phyloP scores from a whole-genome alignment of 352 stramenopile genomes.

The Pythium phragmiticola region DNA sequence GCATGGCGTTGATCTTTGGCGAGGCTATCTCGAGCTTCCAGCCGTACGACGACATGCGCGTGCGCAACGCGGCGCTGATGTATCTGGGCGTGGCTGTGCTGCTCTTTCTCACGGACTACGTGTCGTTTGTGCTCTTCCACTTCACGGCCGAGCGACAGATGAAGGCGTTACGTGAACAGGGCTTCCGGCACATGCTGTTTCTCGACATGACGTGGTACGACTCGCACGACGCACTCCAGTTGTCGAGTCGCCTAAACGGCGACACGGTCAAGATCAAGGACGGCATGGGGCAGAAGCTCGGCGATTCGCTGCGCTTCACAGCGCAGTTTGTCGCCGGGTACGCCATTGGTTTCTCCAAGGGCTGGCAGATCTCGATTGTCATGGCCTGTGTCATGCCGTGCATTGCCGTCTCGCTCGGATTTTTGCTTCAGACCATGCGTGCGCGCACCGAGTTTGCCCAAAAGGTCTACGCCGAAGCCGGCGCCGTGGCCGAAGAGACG shows the following conservation, averaged over 20 bases:
- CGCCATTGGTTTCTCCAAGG: conserved; percentile 34
- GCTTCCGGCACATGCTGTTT: conserved; percentile 24
- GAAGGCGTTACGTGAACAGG: conserved; percentile 24
- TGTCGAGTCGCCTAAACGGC: conserved; percentile 24
- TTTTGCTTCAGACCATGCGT: conserved; percentile 33
- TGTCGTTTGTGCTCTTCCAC: conserved; percentile 29
- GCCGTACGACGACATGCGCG: conserved; percentile 23
- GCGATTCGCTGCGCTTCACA: conserved; percentile 32
- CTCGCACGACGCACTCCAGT: conserved; percentile 21
- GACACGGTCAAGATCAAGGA: conserved; percentile 37
- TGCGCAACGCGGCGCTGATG: conserved; percentile 19
- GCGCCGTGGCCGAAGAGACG: conserved; percentile 39
- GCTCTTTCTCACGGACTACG: conserved; percentile 36
- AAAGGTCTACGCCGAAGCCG: conserved; percentile 34
- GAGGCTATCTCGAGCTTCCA: conserved; percentile 34
- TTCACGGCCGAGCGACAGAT: conserved; percentile 32
- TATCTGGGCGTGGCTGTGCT: conserved; percentile 25
- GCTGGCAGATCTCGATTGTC: conserved; percentile 39
- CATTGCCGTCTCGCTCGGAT: conserved; percentile 30
- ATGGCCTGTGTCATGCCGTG: conserved; percentile 39
- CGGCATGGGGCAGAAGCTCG: conserved; percentile 40
- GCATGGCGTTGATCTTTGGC: conserved; percentile 42
- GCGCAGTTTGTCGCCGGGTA: conserved; percentile 34
- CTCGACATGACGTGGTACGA: conserved; percentile 32
- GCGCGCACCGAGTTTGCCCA: conserved; percentile 23